Evolutionary conservation across 2,329 filamentous ascomycete species (phyloP), one percentile per base, ranked within the genome.

Genomic region (Sphaerulina vaccinii): DNA sequence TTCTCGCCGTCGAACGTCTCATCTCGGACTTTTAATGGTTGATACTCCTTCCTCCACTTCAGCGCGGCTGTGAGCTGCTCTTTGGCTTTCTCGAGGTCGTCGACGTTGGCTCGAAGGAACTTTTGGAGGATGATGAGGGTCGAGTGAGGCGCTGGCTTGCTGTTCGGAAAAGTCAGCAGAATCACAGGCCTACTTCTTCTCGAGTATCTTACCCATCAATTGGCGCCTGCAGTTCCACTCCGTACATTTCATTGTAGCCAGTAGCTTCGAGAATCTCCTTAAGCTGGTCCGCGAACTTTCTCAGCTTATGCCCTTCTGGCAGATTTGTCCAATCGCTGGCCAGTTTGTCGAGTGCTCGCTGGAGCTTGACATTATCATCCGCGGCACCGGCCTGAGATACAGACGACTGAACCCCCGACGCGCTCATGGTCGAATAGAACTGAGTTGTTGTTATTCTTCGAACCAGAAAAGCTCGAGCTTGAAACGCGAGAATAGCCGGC

Each of bases 111-210:
- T 62, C 91, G 88, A 50, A 97, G 81, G 74, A 91, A 96, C 76
- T 96, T 97, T 69, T 95, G 90, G 42, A 96, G 78, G 45, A 96
- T 82, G 62, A 96, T 85, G 67, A 87, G 85, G 41, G 87, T 90
- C 49, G 88, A 88, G 46, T 91, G 78, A 63, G 90, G 79, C 33
- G 65, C 60, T 13, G 63, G 60, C 52, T 63, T 37, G 19, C 58
- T 62, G 46, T n/a, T 15, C 16, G 15, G 15, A 11, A 18, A 3
- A 21, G 43, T 58, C 51, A 56, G 53, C 51, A 37, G 46, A 3
- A 21, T 7, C 8, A 16, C 35, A 6, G 9, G n/a, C 27, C 8
- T 19, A 13, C n/a, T 3, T 15, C 9, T 15, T 3, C 15, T 21
- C 36, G 16, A 32, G 16, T 39, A n/a, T 21, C 35, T 27, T 58